These are phyloP conservation scores for Aureobasidium sp. DNA, from an alignment of 2,329 filamentous ascomycete species.

Conservation along the genomic window DNA sequence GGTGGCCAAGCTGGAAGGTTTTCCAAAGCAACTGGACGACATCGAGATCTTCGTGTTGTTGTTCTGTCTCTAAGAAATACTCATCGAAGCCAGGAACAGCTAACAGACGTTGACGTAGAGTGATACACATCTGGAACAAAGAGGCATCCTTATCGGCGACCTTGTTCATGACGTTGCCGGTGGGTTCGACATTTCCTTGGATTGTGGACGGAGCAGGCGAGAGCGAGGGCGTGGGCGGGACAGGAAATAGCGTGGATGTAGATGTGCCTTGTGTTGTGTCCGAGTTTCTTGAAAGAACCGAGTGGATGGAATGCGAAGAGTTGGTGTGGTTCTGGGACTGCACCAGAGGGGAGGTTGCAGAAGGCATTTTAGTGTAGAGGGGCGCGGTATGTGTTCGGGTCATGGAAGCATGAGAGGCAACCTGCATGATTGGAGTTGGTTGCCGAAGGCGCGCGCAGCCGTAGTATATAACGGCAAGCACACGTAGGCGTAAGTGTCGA, in stretches of 20 bases:
- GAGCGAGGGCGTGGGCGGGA: conserved; percentile 20
- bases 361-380: conserved; percentile 19
- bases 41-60: conserved; percentile 63
- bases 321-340: conserved; percentile 39
- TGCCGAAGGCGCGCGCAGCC: not conserved
- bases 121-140: conserved; percentile 90
- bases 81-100: conserved; percentile 75
- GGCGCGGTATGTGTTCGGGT: conserved; percentile 25
- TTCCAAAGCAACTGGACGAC: conserved; percentile 90
- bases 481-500: conserved; percentile 2
- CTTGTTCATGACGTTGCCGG: conserved; percentile 94
- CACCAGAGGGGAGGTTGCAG: conserved; percentile 34
- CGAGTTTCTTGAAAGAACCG: conserved; percentile 41
- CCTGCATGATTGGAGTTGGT: conserved; percentile 20
- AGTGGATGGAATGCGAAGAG: conserved; percentile 41
- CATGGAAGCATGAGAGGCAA: conserved; percentile 25
- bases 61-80: conserved; percentile 20
- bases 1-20: conserved; percentile 74
- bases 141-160: conserved; percentile 86
- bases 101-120: conserved; percentile 70
- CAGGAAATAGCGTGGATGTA: conserved; percentile 38
- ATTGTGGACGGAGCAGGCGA: conserved; percentile 30
- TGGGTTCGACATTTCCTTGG: conserved; percentile 63
- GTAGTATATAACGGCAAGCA: conserved; percentile 3
- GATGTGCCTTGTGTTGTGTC: conserved; percentile 41